phyloP scores from a whole-genome alignment of 331 rosid genomes.

The Malus hybrid region DNA sequence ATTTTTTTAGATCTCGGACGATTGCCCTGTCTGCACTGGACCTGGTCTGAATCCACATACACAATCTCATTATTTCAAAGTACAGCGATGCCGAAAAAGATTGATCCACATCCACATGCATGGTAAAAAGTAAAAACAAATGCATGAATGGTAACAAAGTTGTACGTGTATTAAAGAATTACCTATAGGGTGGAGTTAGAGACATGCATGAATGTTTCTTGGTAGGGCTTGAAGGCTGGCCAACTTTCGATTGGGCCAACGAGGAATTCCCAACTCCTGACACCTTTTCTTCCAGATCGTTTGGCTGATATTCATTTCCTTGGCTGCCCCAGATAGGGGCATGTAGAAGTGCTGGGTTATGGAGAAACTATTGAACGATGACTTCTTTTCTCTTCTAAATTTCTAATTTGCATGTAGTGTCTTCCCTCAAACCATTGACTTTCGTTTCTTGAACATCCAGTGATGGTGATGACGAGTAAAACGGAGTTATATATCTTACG shows the following conservation, averaged over 20 bases:
- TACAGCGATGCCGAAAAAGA: background rate
- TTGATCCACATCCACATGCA: background rate
- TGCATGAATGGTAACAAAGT: background rate
- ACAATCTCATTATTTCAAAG: background rate
- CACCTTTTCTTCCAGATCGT: conserved; percentile 69
- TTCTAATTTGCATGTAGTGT: background rate
- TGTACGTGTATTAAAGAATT: background rate
- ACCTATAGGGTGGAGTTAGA: background rate
- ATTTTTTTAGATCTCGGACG: too few relatives aligned
- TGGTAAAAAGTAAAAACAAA: too few relatives aligned
- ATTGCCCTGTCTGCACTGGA: too few relatives aligned
- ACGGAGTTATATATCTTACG: background rate
- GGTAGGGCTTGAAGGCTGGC: conserved; percentile 65
- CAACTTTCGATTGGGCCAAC: conserved; percentile 78
- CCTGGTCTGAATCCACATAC: background rate
- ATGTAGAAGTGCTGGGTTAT: conserved; percentile 53
- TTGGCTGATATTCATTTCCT: conserved; percentile 53
- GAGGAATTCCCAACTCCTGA: conserved; percentile 57
- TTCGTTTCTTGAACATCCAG: background rate
- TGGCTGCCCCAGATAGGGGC: conserved; percentile 69
- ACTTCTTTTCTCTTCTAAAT: background rate
- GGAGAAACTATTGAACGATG: conserved; percentile 17
- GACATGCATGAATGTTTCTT: conserved; percentile 39
- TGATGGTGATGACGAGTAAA: background rate
- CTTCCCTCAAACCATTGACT: background rate